Percentiles rank a stretch among this genome's conserved stretches.
Evolutionary conservation across 106 monocot species (phyloP).

Genomic region (Vanilla planifolia): DNA sequence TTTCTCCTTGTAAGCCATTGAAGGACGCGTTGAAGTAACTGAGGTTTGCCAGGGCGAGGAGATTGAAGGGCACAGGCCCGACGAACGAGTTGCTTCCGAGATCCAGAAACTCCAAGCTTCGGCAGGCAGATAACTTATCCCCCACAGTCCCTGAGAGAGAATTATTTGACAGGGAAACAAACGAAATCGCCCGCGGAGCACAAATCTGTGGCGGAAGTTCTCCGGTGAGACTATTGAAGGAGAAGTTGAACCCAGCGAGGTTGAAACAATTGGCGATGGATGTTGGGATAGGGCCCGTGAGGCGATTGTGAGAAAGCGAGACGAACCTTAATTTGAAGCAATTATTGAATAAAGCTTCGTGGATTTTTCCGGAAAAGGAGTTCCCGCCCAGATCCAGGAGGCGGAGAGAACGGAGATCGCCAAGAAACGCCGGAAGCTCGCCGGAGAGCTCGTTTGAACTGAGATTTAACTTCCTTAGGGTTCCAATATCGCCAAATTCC

Average conservation of each 20-base stretch:
- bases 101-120: conserved; percentile 58
- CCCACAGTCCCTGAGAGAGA: conserved; percentile 41
- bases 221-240: conserved; percentile 32
- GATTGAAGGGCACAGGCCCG: conserved; percentile 51
- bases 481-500: conserved; percentile 9
- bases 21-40: conserved; percentile 68
- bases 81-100: conserved; percentile 60
- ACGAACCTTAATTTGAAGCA: conserved; percentile 19
- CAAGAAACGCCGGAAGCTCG: conserved; percentile 18
- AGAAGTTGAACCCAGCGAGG: conserved; percentile 30
- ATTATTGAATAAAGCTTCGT: conserved; percentile 17
- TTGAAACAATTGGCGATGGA: conserved; percentile 24
- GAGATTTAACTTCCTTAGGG: conserved; percentile 31
- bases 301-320: conserved; percentile 28
- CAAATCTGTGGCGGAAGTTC: conserved; percentile 22
- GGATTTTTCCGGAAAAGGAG: conserved; percentile 27
- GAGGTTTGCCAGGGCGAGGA: conserved; percentile 47
- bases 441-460: conserved; percentile 30
- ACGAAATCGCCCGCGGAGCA: conserved; percentile 18
- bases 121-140: conserved; percentile 37
- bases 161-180: conserved; percentile 43
- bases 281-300: conserved; percentile 26
- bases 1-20: conserved; percentile 46
- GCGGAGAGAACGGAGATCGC: conserved; percentile 15
- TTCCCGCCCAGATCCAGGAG: conserved; percentile 28